Evolutionary conservation across 2,329 filamentous ascomycete genomes (phyloP).

Genomic region (Neofusicoccum ribis): DNA sequence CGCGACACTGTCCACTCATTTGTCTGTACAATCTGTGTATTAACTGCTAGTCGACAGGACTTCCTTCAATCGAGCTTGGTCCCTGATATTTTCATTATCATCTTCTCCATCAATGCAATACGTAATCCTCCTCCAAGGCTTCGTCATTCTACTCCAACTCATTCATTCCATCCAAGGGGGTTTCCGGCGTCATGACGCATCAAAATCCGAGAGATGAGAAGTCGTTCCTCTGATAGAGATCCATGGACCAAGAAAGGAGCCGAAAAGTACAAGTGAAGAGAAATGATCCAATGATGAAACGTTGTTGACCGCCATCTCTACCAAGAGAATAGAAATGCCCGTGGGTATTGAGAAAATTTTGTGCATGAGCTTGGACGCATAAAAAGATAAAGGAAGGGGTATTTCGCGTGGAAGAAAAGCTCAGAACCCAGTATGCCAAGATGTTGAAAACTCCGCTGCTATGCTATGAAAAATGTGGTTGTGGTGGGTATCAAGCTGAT

Average conservation of each 20-base stretch:
- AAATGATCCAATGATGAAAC: neutral
- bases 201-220: neutral
- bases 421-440: conserved; percentile 3
- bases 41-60: neutral
- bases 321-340: neutral
- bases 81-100: neutral
- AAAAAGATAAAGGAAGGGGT: conserved; percentile 13
- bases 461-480: conserved; percentile 15
- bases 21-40: conserved; percentile 4
- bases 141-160: neutral
- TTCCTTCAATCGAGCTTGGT: neutral
- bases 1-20: neutral
- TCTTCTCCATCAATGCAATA: neutral
- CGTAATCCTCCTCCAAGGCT: neutral
- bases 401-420: conserved; percentile 15
- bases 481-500: conserved; percentile 12
- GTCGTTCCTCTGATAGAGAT: neutral
- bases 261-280: neutral
- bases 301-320: neutral
- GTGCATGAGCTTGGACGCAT: neutral
- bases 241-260: neutral
- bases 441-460: conserved; percentile 17
- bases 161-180: neutral
- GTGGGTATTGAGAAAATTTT: conserved; percentile 3
- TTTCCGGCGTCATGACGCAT: neutral